phyloP scores from a whole-genome alignment of 2,329 filamentous ascomycete species.

The Macrophomina tecta region DNA sequence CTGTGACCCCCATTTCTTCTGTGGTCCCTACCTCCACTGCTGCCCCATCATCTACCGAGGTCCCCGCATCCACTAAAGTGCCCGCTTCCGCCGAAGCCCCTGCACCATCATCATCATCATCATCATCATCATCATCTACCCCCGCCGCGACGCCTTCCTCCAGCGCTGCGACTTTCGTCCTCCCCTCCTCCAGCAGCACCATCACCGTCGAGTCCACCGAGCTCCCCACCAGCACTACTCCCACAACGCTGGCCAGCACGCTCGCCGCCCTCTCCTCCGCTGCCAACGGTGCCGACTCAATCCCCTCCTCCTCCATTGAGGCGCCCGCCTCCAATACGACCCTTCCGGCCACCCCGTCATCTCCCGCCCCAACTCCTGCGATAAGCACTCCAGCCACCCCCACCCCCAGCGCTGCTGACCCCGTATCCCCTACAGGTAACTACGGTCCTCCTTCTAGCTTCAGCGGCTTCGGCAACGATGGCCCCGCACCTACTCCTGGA shows the following conservation, averaged over 20 bases:
- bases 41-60: constrained; percentile 1
- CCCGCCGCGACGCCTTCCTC: constrained; percentile 13
- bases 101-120: not conserved
- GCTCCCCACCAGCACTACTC: not conserved
- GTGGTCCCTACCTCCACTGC: constrained; percentile 2
- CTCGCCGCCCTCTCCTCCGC: not conserved
- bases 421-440: constrained; percentile 15
- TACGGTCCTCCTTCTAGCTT: not conserved
- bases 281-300: not conserved
- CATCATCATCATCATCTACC: not conserved
- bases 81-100: constrained; percentile 8
- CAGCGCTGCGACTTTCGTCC: constrained; percentile 13
- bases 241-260: not conserved
- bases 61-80: not conserved
- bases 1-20: constrained; percentile 19
- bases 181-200: constrained; percentile 14
- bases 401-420: constrained; percentile 22
- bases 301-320: not conserved
- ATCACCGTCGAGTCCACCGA: not conserved
- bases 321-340: not conserved
- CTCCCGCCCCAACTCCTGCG: not conserved
- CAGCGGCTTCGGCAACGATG: not conserved
- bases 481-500: not conserved
- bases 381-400: constrained; percentile 10
- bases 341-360: not conserved